Conservation (phyloP, 441 rosid species). For the Corymbia citriodora region DNA sequence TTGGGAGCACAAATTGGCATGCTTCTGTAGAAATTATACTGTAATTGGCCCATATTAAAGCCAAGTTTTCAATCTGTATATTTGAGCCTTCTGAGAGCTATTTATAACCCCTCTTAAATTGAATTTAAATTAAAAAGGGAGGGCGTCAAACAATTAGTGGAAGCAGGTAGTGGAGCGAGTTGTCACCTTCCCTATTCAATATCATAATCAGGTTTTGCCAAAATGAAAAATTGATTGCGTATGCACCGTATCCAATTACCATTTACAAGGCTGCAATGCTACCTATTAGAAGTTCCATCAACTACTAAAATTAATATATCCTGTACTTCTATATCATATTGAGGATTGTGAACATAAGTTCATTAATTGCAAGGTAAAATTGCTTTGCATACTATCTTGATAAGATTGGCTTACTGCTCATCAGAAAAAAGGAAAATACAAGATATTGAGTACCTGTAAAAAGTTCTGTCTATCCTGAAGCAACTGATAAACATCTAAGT, state of each 20-base stretch:
- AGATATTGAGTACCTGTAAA: background rate
- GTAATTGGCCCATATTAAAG: background rate
- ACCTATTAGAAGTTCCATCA: background rate
- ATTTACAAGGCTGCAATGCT: background rate
- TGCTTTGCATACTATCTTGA: background rate
- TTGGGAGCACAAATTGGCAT: constrained; percentile 6
- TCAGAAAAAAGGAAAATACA: background rate
- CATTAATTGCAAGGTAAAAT: background rate
- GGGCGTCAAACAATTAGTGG: background rate
- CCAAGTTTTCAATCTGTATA: background rate
- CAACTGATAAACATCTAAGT: constrained; percentile 32
- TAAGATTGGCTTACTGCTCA: background rate
- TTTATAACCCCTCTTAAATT: background rate
- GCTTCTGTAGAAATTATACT: background rate
- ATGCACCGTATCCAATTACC: background rate
- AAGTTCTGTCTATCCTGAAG: background rate
- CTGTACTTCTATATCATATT: background rate
- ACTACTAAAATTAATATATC: background rate
- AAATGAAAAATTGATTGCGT: background rate
- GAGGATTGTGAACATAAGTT: background rate
- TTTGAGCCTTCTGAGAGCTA: background rate
- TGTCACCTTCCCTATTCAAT: background rate
- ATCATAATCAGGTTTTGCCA: background rate
- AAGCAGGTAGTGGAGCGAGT: background rate
- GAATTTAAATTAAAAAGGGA: background rate